phyloP scores from a whole-genome alignment of 1,139 yeast species.

The Nakaseomyces glabratus region DNA sequence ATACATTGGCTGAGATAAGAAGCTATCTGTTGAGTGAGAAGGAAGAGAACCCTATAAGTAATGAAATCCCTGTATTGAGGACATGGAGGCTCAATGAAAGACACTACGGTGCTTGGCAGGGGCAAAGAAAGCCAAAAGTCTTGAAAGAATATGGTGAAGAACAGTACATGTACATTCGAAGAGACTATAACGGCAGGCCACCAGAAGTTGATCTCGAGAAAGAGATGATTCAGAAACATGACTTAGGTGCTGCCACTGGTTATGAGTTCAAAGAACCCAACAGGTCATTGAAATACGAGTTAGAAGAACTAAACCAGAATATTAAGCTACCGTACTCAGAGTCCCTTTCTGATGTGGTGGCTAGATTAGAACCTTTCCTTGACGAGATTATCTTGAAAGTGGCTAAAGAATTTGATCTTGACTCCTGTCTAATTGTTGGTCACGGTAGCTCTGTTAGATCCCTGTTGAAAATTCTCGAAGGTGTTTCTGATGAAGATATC shows the following conservation, averaged over 20 bases:
- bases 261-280: slow-evolving; percentile 33
- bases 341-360: slow-evolving; percentile 56
- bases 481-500: slow-evolving; percentile 53
- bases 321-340: slow-evolving; percentile 54
- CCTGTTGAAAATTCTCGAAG: slow-evolving; percentile 48
- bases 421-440: slow-evolving; percentile 53
- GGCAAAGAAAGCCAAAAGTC: slow-evolving; percentile 50
- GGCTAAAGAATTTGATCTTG: slow-evolving; percentile 34
- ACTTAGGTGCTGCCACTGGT: slow-evolving; percentile 27
- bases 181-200: slow-evolving; percentile 62
- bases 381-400: slow-evolving; percentile 36
- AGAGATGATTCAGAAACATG: slow-evolving; percentile 30
- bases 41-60: slow-evolving; percentile 1
- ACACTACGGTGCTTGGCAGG: slow-evolving; percentile 72
- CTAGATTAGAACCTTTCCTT: slow-evolving; percentile 51
- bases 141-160: slow-evolving; percentile 46
- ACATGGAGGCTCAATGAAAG: slow-evolving; percentile 72
- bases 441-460: slow-evolving; percentile 75
- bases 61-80: slow-evolving; percentile 25
- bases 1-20: slow-evolving; percentile 3
- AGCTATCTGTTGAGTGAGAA: background rate
- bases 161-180: slow-evolving; percentile 55
- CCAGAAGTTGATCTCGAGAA: slow-evolving; percentile 38
- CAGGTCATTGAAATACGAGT: slow-evolving; percentile 27
- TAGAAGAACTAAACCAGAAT: slow-evolving; percentile 34